These are phyloP conservation scores for Cercospora sesami DNA, from an alignment of 2,329 filamentous ascomycete species.

Conservation along the genomic window DNA sequence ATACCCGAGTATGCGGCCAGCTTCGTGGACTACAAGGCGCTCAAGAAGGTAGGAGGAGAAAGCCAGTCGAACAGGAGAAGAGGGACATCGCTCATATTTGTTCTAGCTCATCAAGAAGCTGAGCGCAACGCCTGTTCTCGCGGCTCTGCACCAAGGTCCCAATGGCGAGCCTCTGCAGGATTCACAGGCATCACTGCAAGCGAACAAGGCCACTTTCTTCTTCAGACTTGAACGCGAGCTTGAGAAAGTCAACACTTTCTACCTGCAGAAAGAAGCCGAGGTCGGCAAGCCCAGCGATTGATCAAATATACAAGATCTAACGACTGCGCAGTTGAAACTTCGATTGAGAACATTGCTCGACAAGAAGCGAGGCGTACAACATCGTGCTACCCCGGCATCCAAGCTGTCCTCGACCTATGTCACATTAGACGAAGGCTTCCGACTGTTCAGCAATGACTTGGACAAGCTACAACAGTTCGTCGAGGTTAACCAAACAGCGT, in stretches of 20 bases:
- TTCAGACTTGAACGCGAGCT: constrained; percentile 96
- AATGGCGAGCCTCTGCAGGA: constrained; percentile 56
- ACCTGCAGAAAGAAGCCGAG: constrained; percentile 96
- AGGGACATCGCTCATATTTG: constrained; percentile 11
- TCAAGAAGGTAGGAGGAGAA: constrained; percentile 76
- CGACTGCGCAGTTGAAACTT: constrained; percentile 71
- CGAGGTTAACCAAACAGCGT: constrained; percentile 94
- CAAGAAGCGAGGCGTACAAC: constrained; percentile 89
- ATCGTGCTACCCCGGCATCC: constrained; percentile 68
- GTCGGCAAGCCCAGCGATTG: constrained; percentile 48
- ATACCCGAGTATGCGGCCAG: constrained; percentile 98
- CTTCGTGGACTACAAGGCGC: constrained; percentile 98
- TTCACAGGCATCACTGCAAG: constrained; percentile 85
- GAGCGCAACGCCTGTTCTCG: constrained; percentile 83
- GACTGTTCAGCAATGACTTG: constrained; percentile 92
- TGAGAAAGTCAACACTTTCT: constrained; percentile 97
- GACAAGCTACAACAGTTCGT: constrained; percentile 98
- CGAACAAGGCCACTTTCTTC: constrained; percentile 98
- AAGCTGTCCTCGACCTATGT: constrained; percentile 91
- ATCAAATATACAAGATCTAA: constrained; percentile 8
- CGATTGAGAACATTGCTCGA: constrained; percentile 88
- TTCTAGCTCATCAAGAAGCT: constrained; percentile 94
- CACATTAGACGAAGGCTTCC: constrained; percentile 92
- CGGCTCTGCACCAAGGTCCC: constrained; percentile 65
- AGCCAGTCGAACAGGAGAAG: neutral